phyloP scores from a whole-genome alignment of 306 rosid species.

The Malus sieversii region DNA sequence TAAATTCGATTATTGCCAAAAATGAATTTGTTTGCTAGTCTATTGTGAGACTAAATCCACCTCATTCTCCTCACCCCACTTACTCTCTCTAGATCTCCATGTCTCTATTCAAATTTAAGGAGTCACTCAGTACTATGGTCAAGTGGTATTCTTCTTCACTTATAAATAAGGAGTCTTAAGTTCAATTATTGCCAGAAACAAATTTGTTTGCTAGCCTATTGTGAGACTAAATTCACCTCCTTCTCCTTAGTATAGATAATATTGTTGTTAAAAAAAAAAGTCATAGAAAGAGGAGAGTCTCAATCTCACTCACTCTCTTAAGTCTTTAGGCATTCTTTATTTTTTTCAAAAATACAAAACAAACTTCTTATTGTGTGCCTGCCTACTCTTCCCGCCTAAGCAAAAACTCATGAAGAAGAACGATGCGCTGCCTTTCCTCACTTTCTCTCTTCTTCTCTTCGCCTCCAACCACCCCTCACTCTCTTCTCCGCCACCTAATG shows the following conservation, averaged over 20 bases:
- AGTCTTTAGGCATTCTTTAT: neutral
- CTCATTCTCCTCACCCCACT: neutral
- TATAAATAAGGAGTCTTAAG: too few species aligned
- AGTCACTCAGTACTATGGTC: too few species aligned
- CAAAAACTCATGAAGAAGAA: slow-evolving; percentile 27
- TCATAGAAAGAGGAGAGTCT: neutral
- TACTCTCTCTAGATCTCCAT: neutral
- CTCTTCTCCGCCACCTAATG: slow-evolving; percentile 30
- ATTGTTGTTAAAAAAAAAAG: too few species aligned
- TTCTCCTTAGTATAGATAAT: too few species aligned
- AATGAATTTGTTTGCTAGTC: too few species aligned
- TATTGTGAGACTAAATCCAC: too few species aligned
- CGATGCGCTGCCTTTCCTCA: neutral
- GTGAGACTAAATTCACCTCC: too few species aligned
- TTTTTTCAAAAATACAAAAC: neutral
- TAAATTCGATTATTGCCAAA: too few species aligned
- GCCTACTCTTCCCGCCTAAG: slow-evolving; percentile 28
- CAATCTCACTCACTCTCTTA: neutral
- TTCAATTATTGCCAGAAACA: too few species aligned
- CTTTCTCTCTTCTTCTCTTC: slow-evolving; percentile 11
- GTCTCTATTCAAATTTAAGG: neutral
- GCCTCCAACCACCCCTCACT: slow-evolving; percentile 11
- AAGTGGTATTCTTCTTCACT: too few species aligned
- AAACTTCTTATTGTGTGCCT: neutral
- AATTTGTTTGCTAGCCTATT: too few species aligned